Percentiles rank a stretch among this genome's conserved stretches.
Conservation (phyloP, 805 yeast genomes). For the Yamadazyma ubonensis region DNA sequence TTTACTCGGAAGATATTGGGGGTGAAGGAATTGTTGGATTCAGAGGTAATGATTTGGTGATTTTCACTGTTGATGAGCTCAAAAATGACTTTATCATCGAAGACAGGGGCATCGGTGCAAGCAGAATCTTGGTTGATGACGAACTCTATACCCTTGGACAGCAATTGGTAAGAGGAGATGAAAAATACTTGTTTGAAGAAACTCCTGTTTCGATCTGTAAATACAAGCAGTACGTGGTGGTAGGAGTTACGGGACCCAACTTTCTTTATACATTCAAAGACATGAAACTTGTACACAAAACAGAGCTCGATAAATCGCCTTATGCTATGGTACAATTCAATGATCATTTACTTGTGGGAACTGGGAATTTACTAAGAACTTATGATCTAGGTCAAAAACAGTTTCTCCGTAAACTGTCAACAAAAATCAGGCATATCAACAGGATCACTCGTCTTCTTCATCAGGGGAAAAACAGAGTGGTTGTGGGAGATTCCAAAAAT, state of each 20-base stretch:
- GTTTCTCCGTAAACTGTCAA: constrained; percentile 62
- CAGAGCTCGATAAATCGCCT: constrained; percentile 50
- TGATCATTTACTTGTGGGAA: constrained; percentile 60
- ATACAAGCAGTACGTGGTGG: constrained; percentile 6
- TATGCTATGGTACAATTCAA: constrained; percentile 51
- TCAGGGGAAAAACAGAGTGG: constrained; percentile 55
- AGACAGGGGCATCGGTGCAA: constrained; percentile 26
- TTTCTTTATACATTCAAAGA: constrained; percentile 22
- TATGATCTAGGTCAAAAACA: constrained; percentile 81
- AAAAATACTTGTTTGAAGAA: constrained; percentile 2
- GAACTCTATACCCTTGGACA: constrained; percentile 16
- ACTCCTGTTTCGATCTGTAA: constrained; percentile 5
- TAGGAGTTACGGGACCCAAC: constrained; percentile 8
- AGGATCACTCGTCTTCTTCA: constrained; percentile 54
- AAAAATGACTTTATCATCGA: constrained; percentile 24
- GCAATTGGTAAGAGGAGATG: constrained; percentile 11
- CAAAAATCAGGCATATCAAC: constrained; percentile 41
- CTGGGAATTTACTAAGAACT: constrained; percentile 51
- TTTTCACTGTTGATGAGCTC: constrained; percentile 50
- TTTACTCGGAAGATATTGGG: constrained; percentile 61
- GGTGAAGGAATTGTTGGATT: constrained; percentile 67
- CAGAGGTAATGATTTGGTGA: constrained; percentile 48
- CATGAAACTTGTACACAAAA: constrained; percentile 52
- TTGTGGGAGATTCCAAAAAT: constrained; percentile 69
- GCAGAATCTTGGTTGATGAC: constrained; percentile 3